Conservation (phyloP, 106 monocot species). For the Dendrobium officinale region DNA sequence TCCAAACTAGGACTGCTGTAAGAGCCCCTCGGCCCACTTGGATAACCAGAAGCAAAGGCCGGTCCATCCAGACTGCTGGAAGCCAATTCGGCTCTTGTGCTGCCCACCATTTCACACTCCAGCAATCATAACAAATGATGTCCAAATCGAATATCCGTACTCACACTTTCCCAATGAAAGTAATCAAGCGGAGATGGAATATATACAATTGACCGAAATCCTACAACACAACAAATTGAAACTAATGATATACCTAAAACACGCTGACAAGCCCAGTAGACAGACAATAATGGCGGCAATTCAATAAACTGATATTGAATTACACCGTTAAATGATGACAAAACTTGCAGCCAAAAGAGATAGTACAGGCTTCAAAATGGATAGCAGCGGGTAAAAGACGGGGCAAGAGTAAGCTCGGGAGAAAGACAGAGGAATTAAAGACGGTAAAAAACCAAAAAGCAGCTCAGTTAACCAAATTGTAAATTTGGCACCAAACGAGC, state of each 20-base stretch:
- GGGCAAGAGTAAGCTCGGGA: neutral
- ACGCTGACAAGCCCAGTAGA: neutral
- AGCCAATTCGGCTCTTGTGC: conserved; percentile 38
- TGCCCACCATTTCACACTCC: conserved; percentile 41
- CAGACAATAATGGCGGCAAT: neutral
- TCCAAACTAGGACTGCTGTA: conserved; percentile 46
- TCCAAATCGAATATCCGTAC: neutral
- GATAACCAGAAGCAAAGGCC: conserved; percentile 30
- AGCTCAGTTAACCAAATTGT: neutral
- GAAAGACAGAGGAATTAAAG: neutral
- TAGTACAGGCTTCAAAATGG: neutral
- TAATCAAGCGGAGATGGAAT: neutral
- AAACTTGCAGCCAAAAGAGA: neutral
- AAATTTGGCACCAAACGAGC: neutral
- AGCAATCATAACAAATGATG: conserved; percentile 23
- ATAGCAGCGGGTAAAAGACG: neutral
- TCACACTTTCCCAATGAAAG: neutral
- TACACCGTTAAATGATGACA: neutral
- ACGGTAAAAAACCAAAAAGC: neutral
- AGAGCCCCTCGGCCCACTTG: conserved; percentile 45
- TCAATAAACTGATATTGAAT: neutral
- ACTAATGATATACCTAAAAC: neutral
- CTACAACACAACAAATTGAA: conserved; percentile 3
- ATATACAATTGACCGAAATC: neutral
- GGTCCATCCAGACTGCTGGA: conserved; percentile 50